Evolutionary conservation across 495 filamentous ascomycete genomes (phyloP), one percentile per base, ranked within the genome.

Genomic region (Hypoxylon lienhwacheense): DNA sequence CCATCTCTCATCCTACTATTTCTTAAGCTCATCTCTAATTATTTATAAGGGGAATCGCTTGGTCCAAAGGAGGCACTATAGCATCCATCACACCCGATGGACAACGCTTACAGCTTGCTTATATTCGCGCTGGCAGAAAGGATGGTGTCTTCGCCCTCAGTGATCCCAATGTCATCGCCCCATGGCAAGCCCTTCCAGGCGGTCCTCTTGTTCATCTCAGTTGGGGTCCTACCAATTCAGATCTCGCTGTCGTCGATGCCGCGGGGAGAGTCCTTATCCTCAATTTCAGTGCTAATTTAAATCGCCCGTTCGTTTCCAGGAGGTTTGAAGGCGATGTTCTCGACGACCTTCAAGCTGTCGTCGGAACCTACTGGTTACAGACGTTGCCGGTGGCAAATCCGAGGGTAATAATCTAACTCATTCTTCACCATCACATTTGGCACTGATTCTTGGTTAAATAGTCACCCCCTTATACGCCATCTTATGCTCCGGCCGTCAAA

Each of bases 61-160:
- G 95, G 95, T 96, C 93, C 12, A 89, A 85, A 48, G 75, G 84
- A 64, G 93, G 93, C 47, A 90, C 84, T 61, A 88, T 97, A 66
- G 92, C 92, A 21, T 85, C 85, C 47, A 86, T 97, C 59, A 80
- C 84, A 16, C 69, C 79, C n/a, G 82, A 88, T 67, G 85, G 86
- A 16, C 77, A 77, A 16, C 76, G 74, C 4, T 73, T 97, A 22
- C 81, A 85, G 52, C 72, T 95, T 8, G 81, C 85, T 39, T 84
- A 88, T 67, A 75, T 97, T 6, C 77, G 80, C 19, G 87, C 85
- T 55, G 78, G 82, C 50, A 79, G 84, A 0, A 76, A 84, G 10
- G 81, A 86, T 72, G 89, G 88, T 0, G 77, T 76, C 51, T 97
- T 91, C 88, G 74, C 71, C n/a, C 73, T 97, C 26, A 89, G 86